These are phyloP conservation scores for Phellopilus nigrolimitatus DNA, from an alignment of 1,284 basidiomycete species.

Conservation along the genomic window DNA sequence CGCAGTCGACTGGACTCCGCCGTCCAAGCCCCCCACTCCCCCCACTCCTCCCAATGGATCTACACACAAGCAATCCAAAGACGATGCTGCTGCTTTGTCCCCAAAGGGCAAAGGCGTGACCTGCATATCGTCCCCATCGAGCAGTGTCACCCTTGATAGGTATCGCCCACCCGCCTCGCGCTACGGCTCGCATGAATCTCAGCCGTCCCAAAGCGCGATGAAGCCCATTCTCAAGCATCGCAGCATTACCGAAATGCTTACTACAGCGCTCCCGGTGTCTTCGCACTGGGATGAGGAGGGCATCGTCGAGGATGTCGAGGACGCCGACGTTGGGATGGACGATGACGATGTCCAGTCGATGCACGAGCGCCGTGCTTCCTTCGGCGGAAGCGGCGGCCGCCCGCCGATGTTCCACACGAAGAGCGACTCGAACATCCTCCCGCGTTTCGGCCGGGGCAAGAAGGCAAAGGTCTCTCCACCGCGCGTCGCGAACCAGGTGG, in stretches of 20 bases:
- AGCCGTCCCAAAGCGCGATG: constrained; percentile 31
- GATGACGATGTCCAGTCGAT: constrained; percentile 30
- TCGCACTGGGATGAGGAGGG: constrained; percentile 47
- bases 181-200: neutral
- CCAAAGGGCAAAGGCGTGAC: constrained; percentile 31
- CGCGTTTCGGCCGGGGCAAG: constrained; percentile 12
- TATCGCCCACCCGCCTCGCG: constrained; percentile 4
- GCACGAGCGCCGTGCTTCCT: constrained; percentile 21
- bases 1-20: constrained; percentile 71
- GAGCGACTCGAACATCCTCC: constrained; percentile 72
- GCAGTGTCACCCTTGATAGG: constrained; percentile 8
- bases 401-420: constrained; percentile 72
- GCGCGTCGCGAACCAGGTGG: constrained; percentile 9
- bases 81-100: too few species aligned
- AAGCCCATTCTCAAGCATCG: constrained; percentile 98
- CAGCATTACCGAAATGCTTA: constrained; percentile 87
- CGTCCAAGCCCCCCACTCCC: constrained; percentile 36
- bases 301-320: constrained; percentile 31
- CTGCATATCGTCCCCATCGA: constrained; percentile 18
- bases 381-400: constrained; percentile 29
- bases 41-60: constrained; percentile 28
- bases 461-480: constrained; percentile 10
- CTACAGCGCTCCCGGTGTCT: constrained; percentile 47
- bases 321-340: constrained; percentile 23
- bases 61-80: constrained; percentile 1